Conservation (phyloP, 1,284 basidiomycete species). For the Schizopora paradoxa region DNA sequence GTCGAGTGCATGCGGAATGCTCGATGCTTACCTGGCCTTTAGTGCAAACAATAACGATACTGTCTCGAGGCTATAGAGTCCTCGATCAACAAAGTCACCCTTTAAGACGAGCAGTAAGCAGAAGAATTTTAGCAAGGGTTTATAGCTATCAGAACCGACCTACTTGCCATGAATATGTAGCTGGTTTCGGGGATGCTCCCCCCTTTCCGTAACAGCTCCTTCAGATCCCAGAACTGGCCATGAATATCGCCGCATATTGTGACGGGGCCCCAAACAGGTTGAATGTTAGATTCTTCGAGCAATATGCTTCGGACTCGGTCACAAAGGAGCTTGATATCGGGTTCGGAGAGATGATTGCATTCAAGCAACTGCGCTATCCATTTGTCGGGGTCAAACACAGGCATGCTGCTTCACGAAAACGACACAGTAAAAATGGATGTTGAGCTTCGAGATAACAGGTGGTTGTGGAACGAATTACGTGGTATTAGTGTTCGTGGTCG, state of each 20-base stretch:
- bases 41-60: constrained; percentile 85
- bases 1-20: not conserved
- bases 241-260: constrained; percentile 95
- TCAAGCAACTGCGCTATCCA: constrained; percentile 78
- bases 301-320: constrained; percentile 79
- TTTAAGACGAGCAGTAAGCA: constrained; percentile 32
- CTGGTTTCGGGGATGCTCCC: constrained; percentile 86
- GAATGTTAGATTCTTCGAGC: constrained; percentile 94
- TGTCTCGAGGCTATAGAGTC: constrained; percentile 96
- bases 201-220: constrained; percentile 87
- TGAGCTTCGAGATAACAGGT: too few relatives aligned
- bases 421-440: too few relatives aligned
- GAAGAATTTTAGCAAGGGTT: constrained; percentile 5
- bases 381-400: constrained; percentile 52
- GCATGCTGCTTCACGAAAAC: constrained; percentile 31
- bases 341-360: constrained; percentile 85
- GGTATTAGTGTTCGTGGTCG: too few relatives aligned
- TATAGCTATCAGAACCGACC: constrained; percentile 33
- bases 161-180: constrained; percentile 96
- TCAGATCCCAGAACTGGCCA: constrained; percentile 93
- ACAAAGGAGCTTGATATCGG: constrained; percentile 89
- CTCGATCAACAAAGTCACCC: constrained; percentile 98
- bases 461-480: too few relatives aligned
- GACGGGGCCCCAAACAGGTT: constrained; percentile 86
- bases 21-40: constrained; percentile 72